Conservation (phyloP, 805 yeast species). For the Ogataea naganishii region DNA sequence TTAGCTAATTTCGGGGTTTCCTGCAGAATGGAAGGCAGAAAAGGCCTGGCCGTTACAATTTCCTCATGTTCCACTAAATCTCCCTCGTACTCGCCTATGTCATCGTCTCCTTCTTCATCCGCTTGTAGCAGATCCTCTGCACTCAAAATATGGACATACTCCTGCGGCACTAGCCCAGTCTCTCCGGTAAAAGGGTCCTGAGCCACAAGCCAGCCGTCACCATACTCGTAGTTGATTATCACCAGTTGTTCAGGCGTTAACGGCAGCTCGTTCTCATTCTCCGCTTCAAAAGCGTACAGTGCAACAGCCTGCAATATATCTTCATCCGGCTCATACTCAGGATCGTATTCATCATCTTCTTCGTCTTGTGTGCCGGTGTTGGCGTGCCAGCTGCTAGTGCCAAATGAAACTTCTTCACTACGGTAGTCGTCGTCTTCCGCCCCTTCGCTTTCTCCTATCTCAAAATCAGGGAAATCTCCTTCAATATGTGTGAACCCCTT, state of each 20-base stretch:
- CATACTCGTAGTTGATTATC: constrained; percentile 84
- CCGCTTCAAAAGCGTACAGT: constrained; percentile 82
- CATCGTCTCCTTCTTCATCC: constrained; percentile 15
- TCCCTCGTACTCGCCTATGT: constrained; percentile 19
- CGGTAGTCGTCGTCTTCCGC: constrained; percentile 15
- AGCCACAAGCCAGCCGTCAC: constrained; percentile 98
- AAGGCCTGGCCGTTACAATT: constrained; percentile 31
- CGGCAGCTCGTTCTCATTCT: constrained; percentile 85
- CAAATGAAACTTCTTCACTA: too few relatives aligned
- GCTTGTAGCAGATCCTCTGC: constrained; percentile 21
- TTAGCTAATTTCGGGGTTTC: constrained; percentile 12
- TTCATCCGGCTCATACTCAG: constrained; percentile 10
- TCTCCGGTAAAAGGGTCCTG: constrained; percentile 66
- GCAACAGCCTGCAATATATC: constrained; percentile 56
- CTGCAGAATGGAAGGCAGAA: constrained; percentile 26
- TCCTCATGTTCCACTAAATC: constrained; percentile 11
- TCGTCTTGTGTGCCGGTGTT: constrained; percentile 1
- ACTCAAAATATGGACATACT: constrained; percentile 59
- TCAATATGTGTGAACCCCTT: constrained; percentile 4
- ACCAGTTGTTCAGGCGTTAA: constrained; percentile 74
- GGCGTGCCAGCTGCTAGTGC: too few relatives aligned
- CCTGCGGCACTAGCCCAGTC: constrained; percentile 93
- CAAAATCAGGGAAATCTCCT: neutral
- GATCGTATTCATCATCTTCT: constrained; percentile 1
- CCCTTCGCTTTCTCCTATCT: constrained; percentile 11